Percentiles rank a stretch among this genome's conserved stretches.
These are phyloP conservation scores for Botryobasidium botryosum DNA, from an alignment of 768 basidiomycete species.

Conservation along the genomic window DNA sequence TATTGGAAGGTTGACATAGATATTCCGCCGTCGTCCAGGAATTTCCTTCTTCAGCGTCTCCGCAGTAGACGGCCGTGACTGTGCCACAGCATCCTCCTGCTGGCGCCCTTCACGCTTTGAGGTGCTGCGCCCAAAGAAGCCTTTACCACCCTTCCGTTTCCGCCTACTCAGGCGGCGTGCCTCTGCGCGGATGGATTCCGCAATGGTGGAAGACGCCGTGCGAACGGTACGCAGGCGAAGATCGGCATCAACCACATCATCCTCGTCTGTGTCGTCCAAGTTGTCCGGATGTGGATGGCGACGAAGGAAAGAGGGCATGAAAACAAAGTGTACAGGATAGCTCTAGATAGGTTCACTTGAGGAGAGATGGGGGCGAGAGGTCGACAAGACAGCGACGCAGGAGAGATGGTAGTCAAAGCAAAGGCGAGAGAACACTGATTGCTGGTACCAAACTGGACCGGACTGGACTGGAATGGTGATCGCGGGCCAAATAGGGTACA, in stretches of 20 bases:
- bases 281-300: constrained; percentile 3
- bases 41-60: constrained; percentile 18
- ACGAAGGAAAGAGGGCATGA: constrained; percentile 9
- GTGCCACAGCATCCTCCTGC: constrained; percentile 3
- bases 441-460: background rate
- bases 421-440: background rate
- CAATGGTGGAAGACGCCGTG: constrained; percentile 80
- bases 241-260: constrained; percentile 42
- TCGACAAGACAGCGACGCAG: background rate
- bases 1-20: constrained; percentile 66
- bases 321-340: background rate
- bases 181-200: constrained; percentile 72
- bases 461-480: background rate
- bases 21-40: constrained; percentile 42
- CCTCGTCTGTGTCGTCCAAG: constrained; percentile 10
- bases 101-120: constrained; percentile 11
- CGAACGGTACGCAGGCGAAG: constrained; percentile 80
- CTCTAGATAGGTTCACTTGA: background rate
- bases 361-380: background rate
- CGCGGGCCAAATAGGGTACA: background rate
- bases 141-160: constrained; percentile 6
- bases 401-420: background rate
- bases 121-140: constrained; percentile 10
- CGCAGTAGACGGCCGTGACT: background rate
- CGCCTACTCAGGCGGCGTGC: constrained; percentile 4